Conservation (phyloP, 2,329 filamentous ascomycete genomes). For the Fusarium anthophilum region DNA sequence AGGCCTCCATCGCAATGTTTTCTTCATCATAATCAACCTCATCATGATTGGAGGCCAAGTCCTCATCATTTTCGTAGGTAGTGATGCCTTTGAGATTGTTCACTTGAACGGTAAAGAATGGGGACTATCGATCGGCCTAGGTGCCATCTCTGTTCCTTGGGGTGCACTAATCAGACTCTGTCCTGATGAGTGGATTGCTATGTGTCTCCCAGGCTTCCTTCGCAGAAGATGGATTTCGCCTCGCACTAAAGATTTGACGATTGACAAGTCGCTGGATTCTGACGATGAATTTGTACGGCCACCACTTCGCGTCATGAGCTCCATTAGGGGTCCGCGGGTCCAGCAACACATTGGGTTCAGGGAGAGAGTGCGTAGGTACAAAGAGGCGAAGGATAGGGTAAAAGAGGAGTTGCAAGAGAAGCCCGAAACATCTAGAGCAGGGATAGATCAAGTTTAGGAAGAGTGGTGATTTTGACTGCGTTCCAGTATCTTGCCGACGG, state of each 20-base stretch:
- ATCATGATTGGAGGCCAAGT: slow-evolving; percentile 87
- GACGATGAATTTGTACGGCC: slow-evolving; percentile 37
- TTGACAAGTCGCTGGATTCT: slow-evolving; percentile 27
- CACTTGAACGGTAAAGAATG: slow-evolving; percentile 75
- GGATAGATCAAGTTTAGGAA: slow-evolving; percentile 13
- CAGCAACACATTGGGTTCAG: slow-evolving; percentile 46
- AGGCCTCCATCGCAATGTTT: slow-evolving; percentile 79
- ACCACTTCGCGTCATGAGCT: slow-evolving; percentile 45
- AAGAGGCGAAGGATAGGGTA: slow-evolving; percentile 38
- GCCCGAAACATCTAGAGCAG: background rate
- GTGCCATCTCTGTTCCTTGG: slow-evolving; percentile 79
- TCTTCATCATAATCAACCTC: slow-evolving; percentile 82
- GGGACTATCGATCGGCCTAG: slow-evolving; percentile 83
- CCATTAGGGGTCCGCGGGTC: slow-evolving; percentile 44
- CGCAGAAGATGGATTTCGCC: slow-evolving; percentile 41
- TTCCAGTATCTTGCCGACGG: background rate
- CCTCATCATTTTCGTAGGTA: slow-evolving; percentile 85
- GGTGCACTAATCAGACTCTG: slow-evolving; percentile 77
- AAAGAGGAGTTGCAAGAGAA: slow-evolving; percentile 1
- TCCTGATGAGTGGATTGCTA: slow-evolving; percentile 66
- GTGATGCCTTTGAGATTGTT: slow-evolving; percentile 75
- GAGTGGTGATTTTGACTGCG: background rate
- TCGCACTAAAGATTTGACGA: slow-evolving; percentile 15
- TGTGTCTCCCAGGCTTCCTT: slow-evolving; percentile 44
- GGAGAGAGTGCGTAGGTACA: slow-evolving; percentile 41